Conservation (phyloP, 441 rosid genomes). For the Gossypium laxum region DNA sequence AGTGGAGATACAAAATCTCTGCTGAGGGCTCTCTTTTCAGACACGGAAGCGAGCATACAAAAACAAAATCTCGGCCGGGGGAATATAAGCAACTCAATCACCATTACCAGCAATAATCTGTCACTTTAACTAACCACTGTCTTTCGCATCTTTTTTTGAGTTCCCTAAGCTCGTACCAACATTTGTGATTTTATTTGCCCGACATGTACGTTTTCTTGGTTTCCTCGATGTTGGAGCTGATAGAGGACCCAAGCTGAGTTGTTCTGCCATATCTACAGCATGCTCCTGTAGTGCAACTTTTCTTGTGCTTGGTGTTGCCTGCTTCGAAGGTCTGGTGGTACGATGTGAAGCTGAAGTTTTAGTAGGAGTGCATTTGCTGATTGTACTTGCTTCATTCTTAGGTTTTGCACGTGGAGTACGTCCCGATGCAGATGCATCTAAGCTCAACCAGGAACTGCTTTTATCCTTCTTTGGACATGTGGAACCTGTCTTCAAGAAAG, state of each 20-base stretch:
- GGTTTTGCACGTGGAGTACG: slow-evolving; percentile 25
- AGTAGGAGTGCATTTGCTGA: slow-evolving; percentile 18
- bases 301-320: slow-evolving; percentile 29
- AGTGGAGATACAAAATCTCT: background rate
- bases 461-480: slow-evolving; percentile 34
- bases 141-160: slow-evolving; percentile 19
- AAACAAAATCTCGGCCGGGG: background rate
- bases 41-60: background rate
- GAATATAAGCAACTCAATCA: background rate
- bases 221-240: slow-evolving; percentile 33
- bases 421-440: slow-evolving; percentile 46
- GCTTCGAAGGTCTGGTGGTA: slow-evolving; percentile 42
- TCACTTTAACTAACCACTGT: slow-evolving; percentile 15
- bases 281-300: slow-evolving; percentile 25
- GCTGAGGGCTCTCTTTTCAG: background rate
- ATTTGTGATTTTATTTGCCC: slow-evolving; percentile 30
- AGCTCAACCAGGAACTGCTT: slow-evolving; percentile 66
- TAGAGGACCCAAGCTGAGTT: slow-evolving; percentile 46
- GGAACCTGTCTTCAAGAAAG: slow-evolving; percentile 29
- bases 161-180: slow-evolving; percentile 23
- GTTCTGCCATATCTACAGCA: slow-evolving; percentile 30
- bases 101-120: background rate
- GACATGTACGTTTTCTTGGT: slow-evolving; percentile 40
- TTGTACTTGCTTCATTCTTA: slow-evolving; percentile 24
- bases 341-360: slow-evolving; percentile 24